phyloP scores from a whole-genome alignment of 2,329 filamentous ascomycete species.

The Calonectria pseudoturangicola region DNA sequence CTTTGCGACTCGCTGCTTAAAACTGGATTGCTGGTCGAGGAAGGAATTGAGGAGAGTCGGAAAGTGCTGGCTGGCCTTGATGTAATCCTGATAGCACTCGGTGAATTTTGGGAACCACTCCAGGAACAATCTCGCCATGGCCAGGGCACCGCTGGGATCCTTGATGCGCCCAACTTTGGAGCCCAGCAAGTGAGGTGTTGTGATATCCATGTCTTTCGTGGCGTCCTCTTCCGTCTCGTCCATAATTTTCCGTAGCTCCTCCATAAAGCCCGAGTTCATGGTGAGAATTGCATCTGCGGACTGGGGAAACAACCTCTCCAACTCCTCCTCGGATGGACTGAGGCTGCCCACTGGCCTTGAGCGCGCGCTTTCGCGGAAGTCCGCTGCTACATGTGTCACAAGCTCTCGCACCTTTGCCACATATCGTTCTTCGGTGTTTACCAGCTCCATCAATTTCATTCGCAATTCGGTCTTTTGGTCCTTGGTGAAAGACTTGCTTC shows the following conservation, averaged over 20 bases:
- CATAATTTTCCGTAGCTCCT: slow-evolving; percentile 84
- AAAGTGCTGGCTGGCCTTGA: slow-evolving; percentile 91
- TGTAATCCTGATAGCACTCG: slow-evolving; percentile 93
- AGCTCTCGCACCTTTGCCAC: slow-evolving; percentile 91
- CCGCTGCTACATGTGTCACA: slow-evolving; percentile 85
- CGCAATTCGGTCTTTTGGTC: slow-evolving; percentile 90
- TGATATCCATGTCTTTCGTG: slow-evolving; percentile 82
- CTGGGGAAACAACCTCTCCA: slow-evolving; percentile 86
- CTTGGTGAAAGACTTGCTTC: slow-evolving; percentile 84
- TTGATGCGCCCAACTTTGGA: slow-evolving; percentile 70
- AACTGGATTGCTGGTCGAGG: slow-evolving; percentile 87
- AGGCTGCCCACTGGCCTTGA: slow-evolving; percentile 75
- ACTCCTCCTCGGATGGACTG: slow-evolving; percentile 82
- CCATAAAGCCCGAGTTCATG: slow-evolving; percentile 87
- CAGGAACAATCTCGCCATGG: slow-evolving; percentile 86
- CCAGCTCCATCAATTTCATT: slow-evolving; percentile 91
- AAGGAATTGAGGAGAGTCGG: slow-evolving; percentile 87
- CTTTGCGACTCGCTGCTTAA: slow-evolving; percentile 86
- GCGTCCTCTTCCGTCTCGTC: slow-evolving; percentile 90
- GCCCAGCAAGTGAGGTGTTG: slow-evolving; percentile 64
- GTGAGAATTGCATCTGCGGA: slow-evolving; percentile 88
- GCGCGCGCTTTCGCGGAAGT: slow-evolving; percentile 84
- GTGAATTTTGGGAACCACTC: slow-evolving; percentile 97
- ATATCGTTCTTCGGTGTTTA: slow-evolving; percentile 96
- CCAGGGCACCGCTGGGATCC: slow-evolving; percentile 86